Evolutionary conservation across 331 rosid species (phyloP), one percentile per base, ranked within the genome.

Genomic region (Telfairia occidentalis): DNA sequence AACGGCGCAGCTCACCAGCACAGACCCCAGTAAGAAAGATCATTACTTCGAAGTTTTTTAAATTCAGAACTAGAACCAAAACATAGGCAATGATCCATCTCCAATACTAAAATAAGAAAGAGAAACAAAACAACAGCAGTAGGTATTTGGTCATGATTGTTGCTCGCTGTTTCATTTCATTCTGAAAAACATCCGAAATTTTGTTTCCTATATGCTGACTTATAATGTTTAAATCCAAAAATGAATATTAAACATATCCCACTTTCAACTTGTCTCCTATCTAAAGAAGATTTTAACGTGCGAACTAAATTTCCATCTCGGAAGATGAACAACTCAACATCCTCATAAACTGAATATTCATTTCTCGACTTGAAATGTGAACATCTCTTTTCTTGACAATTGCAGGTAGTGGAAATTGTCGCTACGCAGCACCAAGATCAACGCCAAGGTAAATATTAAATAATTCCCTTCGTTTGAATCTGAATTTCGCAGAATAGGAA

Each of bases 21-120:
- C 79, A 19, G 92, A 94, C 73, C 98, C 98, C 79, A 94, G 98
- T 94, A 94, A 83, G 97, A 72, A 54, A 13, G 46, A 67, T 75
- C n/a, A 28, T 29, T 3, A 21, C 34, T 24, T 67, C 53, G 9
- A 1, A 16, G 52, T 74, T 9, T 35, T 23, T 12, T 66, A 9
- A 37, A 21, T 38, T 66, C 73, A 67, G 7, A 3, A n/a, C 10
- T 48, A 35, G 45, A 53, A 75, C 26, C 34, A 48, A 64, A 38
- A 46, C 30, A 52, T 13, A 67, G 37, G 37, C 53, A 67, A 64
- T 64, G 21, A 37, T 35, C n/a, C 71, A 37, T 61, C 21, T 61
- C 70, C 45, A 61, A 30, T 59, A 59, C 67, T 30, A 40, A 59
- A 54, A 59, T 11, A n/a, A 59, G 67, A 59, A 30, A 29, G 42